Evolutionary conservation across 2,329 filamentous ascomycete species (phyloP).

Genomic region (Fusarium vanettenii): DNA sequence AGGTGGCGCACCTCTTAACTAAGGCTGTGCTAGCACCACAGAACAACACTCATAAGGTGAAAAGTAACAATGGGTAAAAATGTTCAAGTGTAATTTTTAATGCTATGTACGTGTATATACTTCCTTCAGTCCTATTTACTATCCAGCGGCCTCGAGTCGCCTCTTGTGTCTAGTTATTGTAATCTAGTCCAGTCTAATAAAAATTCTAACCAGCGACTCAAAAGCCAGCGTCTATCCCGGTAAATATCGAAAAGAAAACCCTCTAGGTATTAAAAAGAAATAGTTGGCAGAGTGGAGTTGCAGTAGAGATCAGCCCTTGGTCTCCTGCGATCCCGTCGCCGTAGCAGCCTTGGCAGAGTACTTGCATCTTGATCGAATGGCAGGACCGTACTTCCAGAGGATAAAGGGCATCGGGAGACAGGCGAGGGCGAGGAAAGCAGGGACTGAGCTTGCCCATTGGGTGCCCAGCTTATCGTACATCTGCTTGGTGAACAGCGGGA

Average conservation of each 20-base stretch:
- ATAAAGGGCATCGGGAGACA: conserved; percentile 40
- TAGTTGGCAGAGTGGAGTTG: neutral
- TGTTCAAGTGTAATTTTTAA: neutral
- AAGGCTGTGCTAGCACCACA: neutral
- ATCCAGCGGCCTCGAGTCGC: neutral
- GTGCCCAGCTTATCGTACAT: conserved; percentile 42
- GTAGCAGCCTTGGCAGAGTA: conserved; percentile 37
- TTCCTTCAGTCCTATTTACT: neutral
- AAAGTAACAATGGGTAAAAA: neutral
- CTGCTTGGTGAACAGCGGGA: conserved; percentile 40
- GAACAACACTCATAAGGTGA: too few species aligned
- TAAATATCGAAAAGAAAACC: neutral
- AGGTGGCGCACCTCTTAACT: neutral
- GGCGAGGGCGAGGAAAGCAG: conserved; percentile 37
- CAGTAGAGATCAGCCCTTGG: neutral
- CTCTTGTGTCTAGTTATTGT: neutral
- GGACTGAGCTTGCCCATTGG: conserved; percentile 38
- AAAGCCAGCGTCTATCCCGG: neutral
- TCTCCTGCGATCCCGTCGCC: conserved; percentile 11
- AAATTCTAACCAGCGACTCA: neutral
- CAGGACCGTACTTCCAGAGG: conserved; percentile 34
- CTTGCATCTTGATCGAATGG: conserved; percentile 35
- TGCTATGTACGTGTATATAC: neutral
- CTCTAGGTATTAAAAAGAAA: neutral
- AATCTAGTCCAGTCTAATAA: neutral